These are phyloP conservation scores for Conoideocrella luteorostrata DNA, from an alignment of 2,329 filamentous ascomycete genomes.

Conservation along the genomic window DNA sequence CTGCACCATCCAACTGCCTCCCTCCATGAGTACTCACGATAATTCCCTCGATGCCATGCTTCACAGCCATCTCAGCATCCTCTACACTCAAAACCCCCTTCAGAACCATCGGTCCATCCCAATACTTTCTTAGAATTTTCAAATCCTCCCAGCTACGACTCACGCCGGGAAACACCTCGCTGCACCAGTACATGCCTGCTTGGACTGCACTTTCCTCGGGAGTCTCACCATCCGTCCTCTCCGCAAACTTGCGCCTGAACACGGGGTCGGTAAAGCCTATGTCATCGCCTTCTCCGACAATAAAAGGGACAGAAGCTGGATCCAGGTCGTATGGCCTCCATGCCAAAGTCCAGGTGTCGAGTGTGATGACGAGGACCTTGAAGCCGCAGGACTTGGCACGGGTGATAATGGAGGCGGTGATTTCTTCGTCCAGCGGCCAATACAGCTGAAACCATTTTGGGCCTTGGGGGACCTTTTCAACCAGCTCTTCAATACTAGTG, in stretches of 20 bases:
- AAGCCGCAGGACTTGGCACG: constrained; percentile 58
- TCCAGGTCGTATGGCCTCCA: constrained; percentile 67
- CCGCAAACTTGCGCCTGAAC: constrained; percentile 34
- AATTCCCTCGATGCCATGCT: constrained; percentile 32
- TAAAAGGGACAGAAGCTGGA: constrained; percentile 53
- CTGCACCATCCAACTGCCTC: constrained; percentile 33
- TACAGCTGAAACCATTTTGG: constrained; percentile 70
- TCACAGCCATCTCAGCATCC: constrained; percentile 31
- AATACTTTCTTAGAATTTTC: constrained; percentile 49
- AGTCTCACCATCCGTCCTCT: constrained; percentile 35
- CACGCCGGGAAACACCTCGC: constrained; percentile 39
- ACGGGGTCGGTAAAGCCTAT: constrained; percentile 63
- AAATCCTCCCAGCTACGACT: constrained; percentile 56
- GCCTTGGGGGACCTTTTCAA: constrained; percentile 48
- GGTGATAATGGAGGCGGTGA: constrained; percentile 56
- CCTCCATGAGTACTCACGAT: constrained; percentile 38
- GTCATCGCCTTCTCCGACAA: constrained; percentile 50
- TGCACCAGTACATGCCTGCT: constrained; percentile 48
- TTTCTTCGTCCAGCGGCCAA: constrained; percentile 60
- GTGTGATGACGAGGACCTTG: constrained; percentile 61
- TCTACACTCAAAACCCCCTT: constrained; percentile 35
- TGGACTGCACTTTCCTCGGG: constrained; percentile 40
- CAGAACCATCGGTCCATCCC: constrained; percentile 46
- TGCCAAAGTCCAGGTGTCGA: constrained; percentile 63
- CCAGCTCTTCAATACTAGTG: constrained; percentile 60